These are phyloP conservation scores for Mycena floridula DNA, from an alignment of 768 basidiomycete species.

Conservation along the genomic window DNA sequence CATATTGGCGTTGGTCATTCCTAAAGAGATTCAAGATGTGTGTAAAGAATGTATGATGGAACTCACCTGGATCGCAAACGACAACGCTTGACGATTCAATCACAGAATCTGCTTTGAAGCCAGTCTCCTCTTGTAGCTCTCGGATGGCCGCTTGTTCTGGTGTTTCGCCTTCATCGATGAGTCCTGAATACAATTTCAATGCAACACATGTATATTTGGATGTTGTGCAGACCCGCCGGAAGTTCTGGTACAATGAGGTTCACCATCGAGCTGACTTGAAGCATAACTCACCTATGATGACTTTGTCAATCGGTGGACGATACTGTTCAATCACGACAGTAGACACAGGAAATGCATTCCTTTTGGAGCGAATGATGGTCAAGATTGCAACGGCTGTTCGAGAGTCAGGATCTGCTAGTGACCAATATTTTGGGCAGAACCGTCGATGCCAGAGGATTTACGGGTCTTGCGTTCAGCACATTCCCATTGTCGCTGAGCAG, in stretches of 20 bases:
- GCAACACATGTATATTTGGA: slow-evolving; percentile 20
- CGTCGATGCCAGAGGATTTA: slow-evolving; percentile 73
- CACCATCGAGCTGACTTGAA: neutral
- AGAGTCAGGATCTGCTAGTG: neutral
- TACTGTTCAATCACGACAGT: slow-evolving; percentile 91
- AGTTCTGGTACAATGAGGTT: slow-evolving; percentile 2
- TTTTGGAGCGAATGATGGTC: slow-evolving; percentile 72
- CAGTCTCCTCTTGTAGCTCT: slow-evolving; percentile 92
- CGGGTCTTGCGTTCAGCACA: slow-evolving; percentile 80
- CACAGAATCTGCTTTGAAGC: slow-evolving; percentile 64
- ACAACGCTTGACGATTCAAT: slow-evolving; percentile 56
- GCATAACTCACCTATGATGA: slow-evolving; percentile 54
- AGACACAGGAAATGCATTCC: slow-evolving; percentile 62
- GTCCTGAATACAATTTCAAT: slow-evolving; percentile 38
- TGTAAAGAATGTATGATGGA: neutral
- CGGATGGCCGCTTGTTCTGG: slow-evolving; percentile 77
- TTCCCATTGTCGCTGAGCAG: slow-evolving; percentile 76
- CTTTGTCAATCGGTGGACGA: slow-evolving; percentile 77
- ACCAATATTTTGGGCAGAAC: slow-evolving; percentile 26
- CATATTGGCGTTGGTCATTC: slow-evolving; percentile 95
- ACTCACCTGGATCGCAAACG: slow-evolving; percentile 67
- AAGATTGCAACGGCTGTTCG: slow-evolving; percentile 76
- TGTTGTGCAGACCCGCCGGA: slow-evolving; percentile 13
- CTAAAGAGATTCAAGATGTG: slow-evolving; percentile 28
- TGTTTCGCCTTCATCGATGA: slow-evolving; percentile 83